Evolutionary conservation across 2,329 filamentous ascomycete genomes (phyloP).

Genomic region (Tolypocladium paradoxum): DNA sequence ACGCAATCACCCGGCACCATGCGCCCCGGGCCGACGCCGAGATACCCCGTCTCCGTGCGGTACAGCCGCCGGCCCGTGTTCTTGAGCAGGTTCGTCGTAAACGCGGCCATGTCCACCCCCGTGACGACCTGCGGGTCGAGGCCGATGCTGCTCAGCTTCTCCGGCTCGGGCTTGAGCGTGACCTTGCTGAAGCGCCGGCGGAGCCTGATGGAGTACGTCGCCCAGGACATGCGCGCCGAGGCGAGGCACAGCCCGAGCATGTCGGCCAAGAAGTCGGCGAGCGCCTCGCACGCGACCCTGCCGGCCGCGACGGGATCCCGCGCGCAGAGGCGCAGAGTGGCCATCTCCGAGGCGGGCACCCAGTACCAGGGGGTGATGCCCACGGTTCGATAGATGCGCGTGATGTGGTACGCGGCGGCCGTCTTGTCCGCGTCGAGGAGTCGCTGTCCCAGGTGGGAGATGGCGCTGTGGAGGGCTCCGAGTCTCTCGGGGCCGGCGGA

Average conservation of each 20-base stretch:
- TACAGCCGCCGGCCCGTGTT: constrained; percentile 13
- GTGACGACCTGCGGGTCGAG: constrained; percentile 5
- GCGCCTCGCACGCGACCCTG: constrained; percentile 2
- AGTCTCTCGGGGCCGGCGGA: constrained; percentile 2
- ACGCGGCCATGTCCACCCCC: constrained; percentile 3
- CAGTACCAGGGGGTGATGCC: constrained; percentile 15
- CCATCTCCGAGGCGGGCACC: constrained; percentile 7
- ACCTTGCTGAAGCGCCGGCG: constrained; percentile 6
- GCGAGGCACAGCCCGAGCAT: constrained; percentile 5
- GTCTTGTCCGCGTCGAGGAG: constrained; percentile 6
- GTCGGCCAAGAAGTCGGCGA: constrained; percentile 7
- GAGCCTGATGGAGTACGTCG: constrained; percentile 1
- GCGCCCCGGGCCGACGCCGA: constrained; percentile 16
- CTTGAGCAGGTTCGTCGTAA: constrained; percentile 8
- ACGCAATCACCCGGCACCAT: constrained; percentile 14
- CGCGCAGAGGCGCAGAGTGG: constrained; percentile 9
- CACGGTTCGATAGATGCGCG: constrained; percentile 11
- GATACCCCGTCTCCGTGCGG: constrained; percentile 14
- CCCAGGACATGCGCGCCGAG: constrained; percentile 3
- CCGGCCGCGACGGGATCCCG: constrained; percentile 5
- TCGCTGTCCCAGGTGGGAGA: constrained; percentile 4
- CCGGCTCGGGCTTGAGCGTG: not conserved
- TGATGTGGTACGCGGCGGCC: constrained; percentile 6
- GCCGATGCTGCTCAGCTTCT: constrained; percentile 3
- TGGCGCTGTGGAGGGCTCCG: not conserved